These are phyloP conservation scores for Solanum virginianum DNA, from an alignment of 257 asterid species.

Conservation along the genomic window DNA sequence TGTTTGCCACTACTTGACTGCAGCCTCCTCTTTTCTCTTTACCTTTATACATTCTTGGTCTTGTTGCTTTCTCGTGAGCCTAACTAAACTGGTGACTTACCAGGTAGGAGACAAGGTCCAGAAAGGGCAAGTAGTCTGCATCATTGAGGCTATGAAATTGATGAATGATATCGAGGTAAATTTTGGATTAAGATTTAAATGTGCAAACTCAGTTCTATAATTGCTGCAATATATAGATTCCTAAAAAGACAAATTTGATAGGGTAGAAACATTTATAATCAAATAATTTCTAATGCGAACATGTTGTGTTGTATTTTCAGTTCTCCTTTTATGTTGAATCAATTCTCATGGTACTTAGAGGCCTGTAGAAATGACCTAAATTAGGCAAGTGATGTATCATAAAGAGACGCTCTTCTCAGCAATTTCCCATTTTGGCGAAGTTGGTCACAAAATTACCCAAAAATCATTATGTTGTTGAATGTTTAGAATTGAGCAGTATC, in stretches of 20 bases:
- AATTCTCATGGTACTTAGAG: not conserved
- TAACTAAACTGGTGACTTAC: not conserved
- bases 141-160: slow-evolving; percentile 71
- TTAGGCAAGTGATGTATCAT: not conserved
- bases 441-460: not conserved
- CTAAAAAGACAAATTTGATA: not conserved
- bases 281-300: not conserved
- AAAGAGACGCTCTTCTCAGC: not conserved
- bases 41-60: not conserved
- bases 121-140: slow-evolving; percentile 57
- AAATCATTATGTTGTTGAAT: not conserved
- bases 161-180: slow-evolving; percentile 71
- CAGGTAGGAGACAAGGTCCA: slow-evolving; percentile 67
- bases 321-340: not conserved
- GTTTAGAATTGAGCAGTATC: not conserved
- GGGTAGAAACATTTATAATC: not conserved
- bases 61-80: slow-evolving; percentile 1
- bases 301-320: not conserved
- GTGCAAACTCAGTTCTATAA: not conserved
- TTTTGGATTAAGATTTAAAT: not conserved
- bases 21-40: not conserved
- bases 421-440: not conserved
- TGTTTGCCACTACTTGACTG: not conserved
- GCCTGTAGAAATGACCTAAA: not conserved
- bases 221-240: not conserved